Conservation (phyloP, 768 basidiomycete species). For the Megacollybia marginata region DNA sequence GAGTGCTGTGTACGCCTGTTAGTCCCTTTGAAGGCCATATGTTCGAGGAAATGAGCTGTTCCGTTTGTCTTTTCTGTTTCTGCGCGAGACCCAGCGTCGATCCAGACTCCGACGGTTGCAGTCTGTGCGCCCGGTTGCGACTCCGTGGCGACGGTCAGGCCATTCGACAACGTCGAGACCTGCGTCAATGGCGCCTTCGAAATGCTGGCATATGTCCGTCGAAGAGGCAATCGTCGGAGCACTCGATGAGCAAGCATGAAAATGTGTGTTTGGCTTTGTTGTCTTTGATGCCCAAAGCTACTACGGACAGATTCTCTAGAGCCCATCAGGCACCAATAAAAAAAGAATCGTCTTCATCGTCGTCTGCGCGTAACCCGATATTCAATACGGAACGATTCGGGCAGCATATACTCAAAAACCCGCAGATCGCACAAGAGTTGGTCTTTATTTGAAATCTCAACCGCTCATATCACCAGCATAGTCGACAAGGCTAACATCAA, state of each 20-base stretch:
- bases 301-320: constrained; percentile 62
- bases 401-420: constrained; percentile 96
- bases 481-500: constrained; percentile 81
- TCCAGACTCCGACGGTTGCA: constrained; percentile 98
- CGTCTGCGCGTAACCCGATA: constrained; percentile 70
- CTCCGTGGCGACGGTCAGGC: constrained; percentile 92
- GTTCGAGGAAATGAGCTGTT: constrained; percentile 97
- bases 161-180: constrained; percentile 89
- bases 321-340: constrained; percentile 61
- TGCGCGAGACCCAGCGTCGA: constrained; percentile 95
- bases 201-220: constrained; percentile 72
- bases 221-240: constrained; percentile 35
- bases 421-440: constrained; percentile 83
- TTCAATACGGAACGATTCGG: constrained; percentile 95
- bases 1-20: constrained; percentile 79
- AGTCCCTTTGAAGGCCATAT: constrained; percentile 98
- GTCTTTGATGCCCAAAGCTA: constrained; percentile 70
- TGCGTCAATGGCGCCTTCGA: constrained; percentile 74
- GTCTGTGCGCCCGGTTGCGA: constrained; percentile 87
- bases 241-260: constrained; percentile 15
- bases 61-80: constrained; percentile 95
- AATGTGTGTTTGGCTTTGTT: not conserved
- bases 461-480: constrained; percentile 30
- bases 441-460: constrained; percentile 13
- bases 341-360: constrained; percentile 30